Base-by-base conservation (phyloP, 225 moss, liverwort and hornwort species). In the Lunularia cruciata region DNA sequence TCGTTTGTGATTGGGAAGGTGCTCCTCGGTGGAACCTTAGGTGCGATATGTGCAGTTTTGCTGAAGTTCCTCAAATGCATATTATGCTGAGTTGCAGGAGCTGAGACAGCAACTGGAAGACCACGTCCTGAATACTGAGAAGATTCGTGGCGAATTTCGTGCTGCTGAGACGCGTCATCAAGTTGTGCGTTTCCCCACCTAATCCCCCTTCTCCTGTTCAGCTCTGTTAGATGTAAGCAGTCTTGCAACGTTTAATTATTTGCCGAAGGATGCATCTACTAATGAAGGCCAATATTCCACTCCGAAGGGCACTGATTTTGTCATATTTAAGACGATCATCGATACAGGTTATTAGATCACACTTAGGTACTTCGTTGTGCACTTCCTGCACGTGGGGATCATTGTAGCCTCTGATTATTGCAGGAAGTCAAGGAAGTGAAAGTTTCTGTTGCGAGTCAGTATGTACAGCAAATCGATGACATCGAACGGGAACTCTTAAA, bases 381-480 rank as follows among this genome's bases (percentile, higher is more conserved):
- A n/a, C n/a, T n/a, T n/a, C n/a, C n/a, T n/a, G n/a, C n/a, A n/a
- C n/a, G n/a, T n/a, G n/a, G n/a, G n/a, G n/a, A n/a, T n/a, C n/a
- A n/a, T n/a, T n/a, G n/a, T n/a, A n/a, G n/a, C n/a, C n/a, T n/a
- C n/a, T n/a, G n/a, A n/a, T n/a, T 65, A 31, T 7, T 65, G 47
- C 81, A 91, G 88, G 93, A 93, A 71, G 55, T 99, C 35, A 89
- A 88, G 80, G 91, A 89, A 66, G 49, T 87, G 23, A 82, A 81
- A 78, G 77, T 82, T 43, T 73, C 83, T 22, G 69, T 91, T 18
- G 46, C 77, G 47, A 82, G 85, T 75, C 84, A 81, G 67, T 88
- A 84, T 75, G 84, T 70, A 67, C 69, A 77, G 56, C 72, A 99
- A 63, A 88, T 83, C 63, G 89, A 91, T 79, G 87, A 91, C 67